Percentiles rank a stretch among this genome's conserved stretches.
phyloP scores from a whole-genome alignment of 116 monocot genomes.

The Phalaenopsis hybrid region DNA sequence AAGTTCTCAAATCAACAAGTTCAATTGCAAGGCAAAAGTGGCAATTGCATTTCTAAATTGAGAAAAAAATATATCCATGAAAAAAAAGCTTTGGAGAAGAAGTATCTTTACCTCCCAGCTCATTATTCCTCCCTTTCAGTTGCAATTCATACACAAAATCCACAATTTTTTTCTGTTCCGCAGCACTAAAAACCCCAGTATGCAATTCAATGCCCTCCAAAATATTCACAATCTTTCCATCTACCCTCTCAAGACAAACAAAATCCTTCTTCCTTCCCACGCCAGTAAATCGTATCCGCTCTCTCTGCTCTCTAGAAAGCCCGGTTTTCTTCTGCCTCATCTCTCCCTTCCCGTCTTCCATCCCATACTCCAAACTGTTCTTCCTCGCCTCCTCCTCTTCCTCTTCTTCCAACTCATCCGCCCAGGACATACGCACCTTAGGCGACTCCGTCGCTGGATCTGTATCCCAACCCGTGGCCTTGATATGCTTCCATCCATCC shows the following conservation, averaged over 20 bases:
- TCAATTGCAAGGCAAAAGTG: not conserved
- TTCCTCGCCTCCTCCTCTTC: conserved; percentile 18
- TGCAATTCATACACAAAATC: conserved; percentile 64
- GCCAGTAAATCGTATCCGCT: conserved; percentile 41
- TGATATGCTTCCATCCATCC: conserved; percentile 10
- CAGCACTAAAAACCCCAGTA: conserved; percentile 55
- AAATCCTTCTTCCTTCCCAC: conserved; percentile 73
- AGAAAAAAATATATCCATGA: not conserved
- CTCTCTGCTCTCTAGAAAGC: conserved; percentile 58
- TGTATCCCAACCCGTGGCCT: conserved; percentile 30
- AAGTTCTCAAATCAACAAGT: not conserved
- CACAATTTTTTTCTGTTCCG: conserved; percentile 68
- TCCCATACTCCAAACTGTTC: not conserved
- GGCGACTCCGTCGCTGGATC: conserved; percentile 21
- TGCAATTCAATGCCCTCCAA: conserved; percentile 72
- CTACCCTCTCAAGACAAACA: conserved; percentile 57
- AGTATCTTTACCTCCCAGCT: conserved; percentile 52
- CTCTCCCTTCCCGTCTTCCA: conserved; percentile 7
- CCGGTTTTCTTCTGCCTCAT: conserved; percentile 11
- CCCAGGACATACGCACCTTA: not conserved
- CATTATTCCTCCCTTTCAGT: conserved; percentile 37
- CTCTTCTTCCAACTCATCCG: not conserved
- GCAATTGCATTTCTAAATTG: not conserved
- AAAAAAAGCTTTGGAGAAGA: conserved; percentile 1
- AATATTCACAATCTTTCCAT: conserved; percentile 50